A percentile compares a stretch with the other conserved stretches of the same genome.
phyloP scores from a whole-genome alignment of 768 basidiomycete genomes.

The Suillus decipiens region DNA sequence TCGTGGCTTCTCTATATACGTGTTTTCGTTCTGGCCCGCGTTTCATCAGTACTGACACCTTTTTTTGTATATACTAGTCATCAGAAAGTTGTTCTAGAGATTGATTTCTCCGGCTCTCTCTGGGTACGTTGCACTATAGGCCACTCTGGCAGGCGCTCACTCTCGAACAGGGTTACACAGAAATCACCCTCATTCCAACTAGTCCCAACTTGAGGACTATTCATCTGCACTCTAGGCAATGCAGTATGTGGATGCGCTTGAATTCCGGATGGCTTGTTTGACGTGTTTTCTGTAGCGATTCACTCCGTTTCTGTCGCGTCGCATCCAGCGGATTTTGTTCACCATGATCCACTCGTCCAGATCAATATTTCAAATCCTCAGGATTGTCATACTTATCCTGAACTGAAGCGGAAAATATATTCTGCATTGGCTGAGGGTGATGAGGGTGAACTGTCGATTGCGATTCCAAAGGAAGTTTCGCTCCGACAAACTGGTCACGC shows the following conservation, averaged over 20 bases:
- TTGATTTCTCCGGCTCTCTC: conserved; percentile 86
- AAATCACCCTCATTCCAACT: conserved; percentile 85
- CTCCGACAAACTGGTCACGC: conserved; percentile 59
- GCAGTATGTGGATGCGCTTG: conserved; percentile 55
- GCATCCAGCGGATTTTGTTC: conserved; percentile 74
- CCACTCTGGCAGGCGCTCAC: conserved; percentile 22
- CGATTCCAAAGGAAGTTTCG: conserved; percentile 73
- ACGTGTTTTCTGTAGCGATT: conserved; percentile 50
- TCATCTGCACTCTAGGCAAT: conserved; percentile 87
- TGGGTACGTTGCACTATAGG: conserved; percentile 56
- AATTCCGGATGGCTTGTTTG: conserved; percentile 24
- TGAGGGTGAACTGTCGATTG: conserved; percentile 93
- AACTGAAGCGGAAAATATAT: conserved; percentile 90
- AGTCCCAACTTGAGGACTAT: conserved; percentile 79
- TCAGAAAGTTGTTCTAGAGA: conserved; percentile 93
- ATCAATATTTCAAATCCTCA: conserved; percentile 65
- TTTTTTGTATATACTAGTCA: conserved; percentile 76
- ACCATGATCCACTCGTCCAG: conserved; percentile 72
- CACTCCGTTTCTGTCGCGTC: conserved; percentile 73
- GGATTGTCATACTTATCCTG: conserved; percentile 89
- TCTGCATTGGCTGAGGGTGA: conserved; percentile 88
- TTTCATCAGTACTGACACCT: conserved; percentile 45
- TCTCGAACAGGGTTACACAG: conserved; percentile 78
- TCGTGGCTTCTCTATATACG: conserved; percentile 90
- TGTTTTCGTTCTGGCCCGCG: conserved; percentile 37